phyloP scores from a whole-genome alignment of 129 eudicot genomes.

The Gnaphalium uliginosum region DNA sequence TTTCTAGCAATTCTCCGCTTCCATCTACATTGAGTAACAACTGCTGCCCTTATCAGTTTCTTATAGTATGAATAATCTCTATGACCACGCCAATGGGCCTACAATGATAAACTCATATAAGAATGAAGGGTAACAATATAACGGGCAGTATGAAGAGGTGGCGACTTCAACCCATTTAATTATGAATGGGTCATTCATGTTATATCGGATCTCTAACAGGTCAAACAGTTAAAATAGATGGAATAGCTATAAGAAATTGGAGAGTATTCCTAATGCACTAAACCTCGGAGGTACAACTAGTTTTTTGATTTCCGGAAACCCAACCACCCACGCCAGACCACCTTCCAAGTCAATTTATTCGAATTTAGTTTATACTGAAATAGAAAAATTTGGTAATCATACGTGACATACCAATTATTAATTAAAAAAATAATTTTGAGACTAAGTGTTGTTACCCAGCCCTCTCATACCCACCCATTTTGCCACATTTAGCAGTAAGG shows the following conservation, averaged over 20 bases:
- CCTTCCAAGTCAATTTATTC: not conserved
- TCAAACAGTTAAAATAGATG: not conserved
- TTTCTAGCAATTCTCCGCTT: constrained; percentile 70
- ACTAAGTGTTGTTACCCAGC: not conserved
- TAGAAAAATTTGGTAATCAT: not conserved
- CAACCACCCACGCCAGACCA: not conserved
- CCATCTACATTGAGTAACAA: constrained; percentile 92
- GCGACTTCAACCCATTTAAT: not conserved
- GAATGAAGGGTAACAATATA: constrained; percentile 2
- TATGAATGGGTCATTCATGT: not conserved
- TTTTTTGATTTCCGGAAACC: too few species aligned
- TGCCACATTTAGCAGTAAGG: constrained; percentile 28
- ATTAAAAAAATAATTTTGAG: too few species aligned
- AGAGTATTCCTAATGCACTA: not conserved
- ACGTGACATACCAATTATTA: not conserved
- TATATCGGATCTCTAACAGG: constrained; percentile 8
- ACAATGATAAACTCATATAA: constrained; percentile 30
- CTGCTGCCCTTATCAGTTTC: constrained; percentile 65
- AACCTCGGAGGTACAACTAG: not conserved
- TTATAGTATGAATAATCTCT: constrained; percentile 55
- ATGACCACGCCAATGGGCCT: constrained; percentile 90
- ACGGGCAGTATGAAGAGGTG: constrained; percentile 16
- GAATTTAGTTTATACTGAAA: not conserved
- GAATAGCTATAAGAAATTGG: constrained; percentile 2
- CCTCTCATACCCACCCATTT: constrained; percentile 6